Evolutionary conservation across 768 basidiomycete genomes (phyloP), one percentile per base, ranked within the genome.

Genomic region (Rhizopogon salebrosus): DNA sequence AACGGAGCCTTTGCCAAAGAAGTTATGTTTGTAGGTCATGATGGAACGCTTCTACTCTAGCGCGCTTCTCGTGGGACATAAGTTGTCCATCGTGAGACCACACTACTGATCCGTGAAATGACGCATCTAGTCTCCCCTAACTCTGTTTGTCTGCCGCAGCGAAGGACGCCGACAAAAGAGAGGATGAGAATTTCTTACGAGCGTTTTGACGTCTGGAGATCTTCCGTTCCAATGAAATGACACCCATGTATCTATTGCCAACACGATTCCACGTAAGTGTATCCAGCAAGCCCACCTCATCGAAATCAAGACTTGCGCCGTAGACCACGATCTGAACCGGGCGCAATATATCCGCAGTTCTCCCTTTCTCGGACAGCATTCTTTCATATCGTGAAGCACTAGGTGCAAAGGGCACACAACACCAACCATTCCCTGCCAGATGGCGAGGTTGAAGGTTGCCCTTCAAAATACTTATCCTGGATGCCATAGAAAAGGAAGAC

Each of bases 291-390:
- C 64, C 0, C 49, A 61, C 38, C 23, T 75, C 49, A 55, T 70
- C 51, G 73, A 72, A 46, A 55, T 73, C 39, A 62, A 64, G 37
- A 73, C 75, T 38, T 38, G 64, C 20, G 57, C 64, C 1, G 27
- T 40, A 5, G 34, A 52, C 27, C 56, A 57, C 6, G 62, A 68
- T 6, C 71, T 70, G 53, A 71, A 84, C 59, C 87, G 84, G 84
- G 69, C 60, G 27, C 82, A 86, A 11, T 71, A 1, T 87, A 82
- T 63, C 79, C 82, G 0, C 86, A 88, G 60, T 67, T 89, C 11
- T 83, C 77, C 63, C 75, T 89, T 49, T 86, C 87, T 4, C 83
- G 84, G 60, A 89, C 84, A 0, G 67, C 75, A 1, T 75, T 80
- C 58, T 75, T 83, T 52, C 81, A 78, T 60, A 68, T 86, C 51